Conservation (phyloP, 352 stramenopile genomes). For the Phytophthora pinifolia region DNA sequence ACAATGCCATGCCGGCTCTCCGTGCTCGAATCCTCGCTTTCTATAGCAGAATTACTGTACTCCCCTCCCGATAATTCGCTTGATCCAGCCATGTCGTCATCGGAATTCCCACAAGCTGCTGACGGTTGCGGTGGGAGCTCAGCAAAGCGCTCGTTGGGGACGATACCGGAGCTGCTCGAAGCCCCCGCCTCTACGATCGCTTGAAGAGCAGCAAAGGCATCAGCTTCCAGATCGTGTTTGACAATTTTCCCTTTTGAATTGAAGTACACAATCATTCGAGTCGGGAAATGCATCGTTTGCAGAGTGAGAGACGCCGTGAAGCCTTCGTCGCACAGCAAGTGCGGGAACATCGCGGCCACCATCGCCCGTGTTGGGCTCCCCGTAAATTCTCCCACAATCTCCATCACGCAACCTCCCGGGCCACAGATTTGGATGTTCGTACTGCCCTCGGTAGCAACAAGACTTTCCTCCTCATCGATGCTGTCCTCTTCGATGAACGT, state of each 20-base stretch:
- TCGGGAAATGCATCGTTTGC: constrained; percentile 12
- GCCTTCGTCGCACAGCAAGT: constrained; percentile 5
- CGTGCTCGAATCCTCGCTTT: neutral
- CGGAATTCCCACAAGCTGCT: neutral
- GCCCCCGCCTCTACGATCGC: constrained; percentile 8
- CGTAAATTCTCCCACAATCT: constrained; percentile 15
- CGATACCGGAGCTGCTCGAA: neutral
- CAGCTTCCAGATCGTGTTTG: constrained; percentile 27
- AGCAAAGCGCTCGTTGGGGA: constrained; percentile 1
- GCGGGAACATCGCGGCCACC: constrained; percentile 16
- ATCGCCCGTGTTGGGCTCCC: constrained; percentile 11
- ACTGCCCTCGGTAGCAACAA: neutral
- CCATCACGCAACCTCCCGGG: constrained; percentile 14
- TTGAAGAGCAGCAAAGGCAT: constrained; percentile 27
- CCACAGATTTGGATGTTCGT: neutral
- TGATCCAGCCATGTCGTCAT: neutral
- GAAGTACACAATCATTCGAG: constrained; percentile 33
- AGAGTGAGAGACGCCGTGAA: constrained; percentile 6
- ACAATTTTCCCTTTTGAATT: constrained; percentile 20
- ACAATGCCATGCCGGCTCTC: constrained; percentile 2
- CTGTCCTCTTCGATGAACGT: constrained; percentile 9
- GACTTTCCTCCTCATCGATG: neutral
- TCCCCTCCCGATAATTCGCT: neutral
- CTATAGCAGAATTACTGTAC: neutral
- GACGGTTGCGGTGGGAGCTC: neutral